Evolutionary conservation across 2,329 filamentous ascomycete genomes (phyloP).

Genomic region (Exophiala dermatitidis): DNA sequence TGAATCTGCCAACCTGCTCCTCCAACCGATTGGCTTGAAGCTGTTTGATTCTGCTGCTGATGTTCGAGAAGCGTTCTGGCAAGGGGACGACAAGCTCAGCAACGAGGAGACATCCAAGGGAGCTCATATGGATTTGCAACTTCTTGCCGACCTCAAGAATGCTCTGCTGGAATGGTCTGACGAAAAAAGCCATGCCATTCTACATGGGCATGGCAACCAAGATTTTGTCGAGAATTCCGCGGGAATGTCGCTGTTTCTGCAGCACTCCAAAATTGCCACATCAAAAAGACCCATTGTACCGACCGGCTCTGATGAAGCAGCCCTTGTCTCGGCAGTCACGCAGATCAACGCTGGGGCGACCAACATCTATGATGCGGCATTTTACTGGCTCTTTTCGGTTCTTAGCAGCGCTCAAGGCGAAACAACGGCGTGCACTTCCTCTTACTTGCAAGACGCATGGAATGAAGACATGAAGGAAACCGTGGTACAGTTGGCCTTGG

Average conservation of each 20-base stretch:
- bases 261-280: slow-evolving; percentile 45
- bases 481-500: slow-evolving; percentile 47
- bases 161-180: slow-evolving; percentile 41
- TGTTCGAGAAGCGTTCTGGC: slow-evolving; percentile 30
- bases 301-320: slow-evolving; percentile 34
- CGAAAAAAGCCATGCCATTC: slow-evolving; percentile 38
- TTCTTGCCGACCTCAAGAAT: slow-evolving; percentile 41
- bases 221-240: slow-evolving; percentile 43
- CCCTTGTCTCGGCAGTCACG: slow-evolving; percentile 37
- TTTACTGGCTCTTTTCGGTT: slow-evolving; percentile 48
- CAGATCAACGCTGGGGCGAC: slow-evolving; percentile 43
- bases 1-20: slow-evolving; percentile 46
- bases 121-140: slow-evolving; percentile 26
- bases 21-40: slow-evolving; percentile 46
- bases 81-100: background rate
- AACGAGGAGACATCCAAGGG: background rate
- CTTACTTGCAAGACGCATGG: slow-evolving; percentile 51
- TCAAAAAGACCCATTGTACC: slow-evolving; percentile 37
- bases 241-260: slow-evolving; percentile 49
- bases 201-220: slow-evolving; percentile 45
- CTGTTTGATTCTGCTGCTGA: slow-evolving; percentile 27
- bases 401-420: slow-evolving; percentile 28
- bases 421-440: slow-evolving; percentile 32
- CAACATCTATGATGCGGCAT: slow-evolving; percentile 46
- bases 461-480: slow-evolving; percentile 49